Conservation (phyloP, 75 land plant genomes). For the Pinus albicaulis region DNA sequence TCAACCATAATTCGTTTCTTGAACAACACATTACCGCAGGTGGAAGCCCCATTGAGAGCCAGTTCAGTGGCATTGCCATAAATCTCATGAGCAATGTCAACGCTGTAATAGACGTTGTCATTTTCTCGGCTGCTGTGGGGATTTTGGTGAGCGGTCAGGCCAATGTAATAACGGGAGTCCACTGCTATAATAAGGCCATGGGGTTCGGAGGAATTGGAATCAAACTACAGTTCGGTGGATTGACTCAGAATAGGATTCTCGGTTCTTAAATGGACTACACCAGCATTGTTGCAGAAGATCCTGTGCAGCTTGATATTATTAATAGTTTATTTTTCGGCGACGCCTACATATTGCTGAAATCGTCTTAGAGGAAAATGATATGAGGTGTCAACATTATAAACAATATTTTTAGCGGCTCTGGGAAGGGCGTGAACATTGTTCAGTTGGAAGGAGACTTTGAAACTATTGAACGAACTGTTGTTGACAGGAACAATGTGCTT, state of each 20-base stretch:
- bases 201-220: constrained; percentile 79
- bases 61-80: constrained; percentile 27
- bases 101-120: constrained; percentile 25
- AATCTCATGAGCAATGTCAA: constrained; percentile 27
- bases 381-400: constrained; percentile 55
- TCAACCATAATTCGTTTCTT: constrained; percentile 25
- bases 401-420: constrained; percentile 71
- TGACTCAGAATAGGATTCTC: constrained; percentile 66
- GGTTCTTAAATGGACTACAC: constrained; percentile 76
- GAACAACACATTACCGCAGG: constrained; percentile 40
- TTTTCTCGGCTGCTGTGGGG: constrained; percentile 38
- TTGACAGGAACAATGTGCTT: constrained; percentile 62
- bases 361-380: constrained; percentile 24
- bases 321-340: constrained; percentile 78
- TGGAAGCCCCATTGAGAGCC: constrained; percentile 20
- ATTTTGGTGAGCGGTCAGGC: constrained; percentile 30
- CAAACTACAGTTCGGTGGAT: constrained; percentile 44
- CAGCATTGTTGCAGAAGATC: constrained; percentile 80
- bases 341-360: constrained; percentile 47
- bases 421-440: constrained; percentile 31
- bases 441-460: constrained; percentile 49
- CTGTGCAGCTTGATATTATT: constrained; percentile 63
- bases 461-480: constrained; percentile 43
- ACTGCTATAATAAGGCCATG: constrained; percentile 90
- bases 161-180: constrained; percentile 67